Evolutionary conservation across 805 yeast genomes (phyloP), one percentile per base, ranked within the genome.

Genomic region (Lachancea sp.): DNA sequence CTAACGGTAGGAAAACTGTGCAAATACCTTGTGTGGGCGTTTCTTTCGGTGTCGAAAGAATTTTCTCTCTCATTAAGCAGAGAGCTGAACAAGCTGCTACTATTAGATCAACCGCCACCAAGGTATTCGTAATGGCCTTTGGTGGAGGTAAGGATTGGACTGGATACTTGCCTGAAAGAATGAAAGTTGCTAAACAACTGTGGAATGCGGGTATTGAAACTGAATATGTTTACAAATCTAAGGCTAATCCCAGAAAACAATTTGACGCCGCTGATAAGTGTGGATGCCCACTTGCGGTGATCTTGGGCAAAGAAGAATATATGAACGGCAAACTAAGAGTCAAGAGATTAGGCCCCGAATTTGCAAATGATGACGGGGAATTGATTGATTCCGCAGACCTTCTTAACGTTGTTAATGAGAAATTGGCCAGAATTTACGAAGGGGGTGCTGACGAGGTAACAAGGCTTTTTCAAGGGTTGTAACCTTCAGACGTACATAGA

Each of bases 141-240:
- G 98, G 98, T 50, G 97, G 97, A 56, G 98, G 97, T 55, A 84
- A 84, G 54, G 94, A 83, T 46, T 89, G 97, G 97, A 78, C 72
- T 45, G 98, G 97, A 5, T 87, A 85, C 68, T 69, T 92, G 56
- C 76, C 79, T 43, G 97, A 92, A 68, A 82, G 98, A 69, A 88
- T 92, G 96, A 54, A 73, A 22, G 75, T 92, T 34, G 78, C 96
- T 40, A 81, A 86, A 56, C 63, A 70, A 53, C 73, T 92, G 52
- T 92, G 98, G 98, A 71, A 70, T 29, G 83, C 82, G 7, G 96
- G 92, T 25, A 80, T 92, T 49, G 94, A 86, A 60, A 72, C 95
- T 34, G 98, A 92, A 68, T 94, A 80, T 63, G 72, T 90, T 46
- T 92, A 86, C 71, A 92, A 92, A 66, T 75, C 86, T 41, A 92